A percentile compares a stretch with the other conserved stretches of the same genome.
Conservation (phyloP, 306 rosid species). For the Pyrus pyrifolia region DNA sequence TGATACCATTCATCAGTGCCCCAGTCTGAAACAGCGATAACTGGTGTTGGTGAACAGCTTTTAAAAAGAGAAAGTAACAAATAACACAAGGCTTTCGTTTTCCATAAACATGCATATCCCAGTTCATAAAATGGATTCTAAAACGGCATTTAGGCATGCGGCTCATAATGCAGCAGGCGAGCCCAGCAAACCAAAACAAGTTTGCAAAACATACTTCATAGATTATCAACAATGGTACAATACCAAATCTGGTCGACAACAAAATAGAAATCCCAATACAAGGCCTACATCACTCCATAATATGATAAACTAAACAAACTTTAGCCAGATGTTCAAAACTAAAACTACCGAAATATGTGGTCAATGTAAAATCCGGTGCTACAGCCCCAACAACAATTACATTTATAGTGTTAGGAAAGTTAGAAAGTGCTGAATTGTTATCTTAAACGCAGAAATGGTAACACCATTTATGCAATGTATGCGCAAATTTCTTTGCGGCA, state of each 20-base stretch:
- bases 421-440: neutral
- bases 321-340: neutral
- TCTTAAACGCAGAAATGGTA: neutral
- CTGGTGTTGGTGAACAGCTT: conserved; percentile 3
- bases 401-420: neutral
- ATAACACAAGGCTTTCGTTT: neutral
- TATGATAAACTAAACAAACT: neutral
- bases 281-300: neutral
- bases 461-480: neutral
- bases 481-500: neutral
- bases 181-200: neutral
- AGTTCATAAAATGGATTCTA: neutral
- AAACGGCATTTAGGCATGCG: neutral
- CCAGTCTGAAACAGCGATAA: conserved; percentile 34
- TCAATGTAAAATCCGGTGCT: neutral
- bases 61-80: neutral
- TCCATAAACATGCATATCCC: neutral
- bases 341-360: neutral
- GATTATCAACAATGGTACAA: neutral
- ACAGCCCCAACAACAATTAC: neutral
- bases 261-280: neutral
- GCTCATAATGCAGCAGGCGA: neutral
- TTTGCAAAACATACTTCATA: neutral
- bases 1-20: conserved; percentile 30
- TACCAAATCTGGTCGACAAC: neutral